Percentiles rank a stretch among this genome's conserved stretches.
Conservation (phyloP, 176 grass and related monocot species). For the Aegilops sharonensis region DNA sequence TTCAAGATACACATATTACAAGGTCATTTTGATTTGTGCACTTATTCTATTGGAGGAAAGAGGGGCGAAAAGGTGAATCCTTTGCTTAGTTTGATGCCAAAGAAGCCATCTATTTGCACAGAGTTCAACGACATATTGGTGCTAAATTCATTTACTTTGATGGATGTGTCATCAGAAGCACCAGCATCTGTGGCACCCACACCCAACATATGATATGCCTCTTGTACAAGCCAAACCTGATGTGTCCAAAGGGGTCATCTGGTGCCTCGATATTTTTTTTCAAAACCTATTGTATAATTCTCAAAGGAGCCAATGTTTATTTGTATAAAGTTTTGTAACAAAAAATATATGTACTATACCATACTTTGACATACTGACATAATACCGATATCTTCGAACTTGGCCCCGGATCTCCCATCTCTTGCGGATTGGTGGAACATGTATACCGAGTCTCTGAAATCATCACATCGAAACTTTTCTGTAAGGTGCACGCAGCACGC, state of each 20-base stretch:
- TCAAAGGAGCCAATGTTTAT: neutral
- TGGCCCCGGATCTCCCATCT: too few species aligned
- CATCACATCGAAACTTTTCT: too few species aligned
- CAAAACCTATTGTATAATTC: neutral
- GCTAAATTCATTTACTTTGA: constrained; percentile 48
- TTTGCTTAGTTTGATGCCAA: constrained; percentile 51
- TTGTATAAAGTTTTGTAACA: too few species aligned
- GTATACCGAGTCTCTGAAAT: too few species aligned
- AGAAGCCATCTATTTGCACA: constrained; percentile 47
- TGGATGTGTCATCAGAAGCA: constrained; percentile 44
- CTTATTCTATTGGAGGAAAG: constrained; percentile 42
- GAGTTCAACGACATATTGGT: constrained; percentile 48
- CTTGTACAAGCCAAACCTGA: constrained; percentile 14
- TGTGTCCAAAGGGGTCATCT: constrained; percentile 2
- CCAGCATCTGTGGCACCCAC: constrained; percentile 41
- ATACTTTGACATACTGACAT: neutral
- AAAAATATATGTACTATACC: too few species aligned
- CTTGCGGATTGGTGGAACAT: too few species aligned
- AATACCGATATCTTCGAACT: neutral
- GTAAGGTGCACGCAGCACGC: too few species aligned
- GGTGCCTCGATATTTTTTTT: neutral
- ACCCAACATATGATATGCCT: constrained; percentile 7
- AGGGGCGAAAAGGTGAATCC: constrained; percentile 24
- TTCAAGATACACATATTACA: constrained; percentile 58
- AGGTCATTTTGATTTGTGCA: constrained; percentile 41